Conservation (phyloP, 129 eudicot genomes). For the Sambucus nigra region DNA sequence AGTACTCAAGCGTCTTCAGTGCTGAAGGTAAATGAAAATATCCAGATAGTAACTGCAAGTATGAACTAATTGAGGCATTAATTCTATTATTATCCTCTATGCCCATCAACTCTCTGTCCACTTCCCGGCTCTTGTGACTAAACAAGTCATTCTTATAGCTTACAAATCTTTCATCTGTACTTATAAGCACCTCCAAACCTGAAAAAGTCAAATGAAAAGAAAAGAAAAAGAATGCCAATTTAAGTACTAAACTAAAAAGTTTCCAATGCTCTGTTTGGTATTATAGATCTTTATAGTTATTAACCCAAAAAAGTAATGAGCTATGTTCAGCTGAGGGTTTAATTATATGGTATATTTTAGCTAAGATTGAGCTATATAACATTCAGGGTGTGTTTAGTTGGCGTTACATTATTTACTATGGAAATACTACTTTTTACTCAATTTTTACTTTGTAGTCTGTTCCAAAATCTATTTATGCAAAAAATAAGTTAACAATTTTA, state of each 20-base stretch:
- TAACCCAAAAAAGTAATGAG: no score
- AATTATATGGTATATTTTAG: no score
- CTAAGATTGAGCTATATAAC: no score
- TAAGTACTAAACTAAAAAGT: no score
- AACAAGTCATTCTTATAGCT: slow-evolving; percentile 70
- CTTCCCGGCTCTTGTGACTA: slow-evolving; percentile 56
- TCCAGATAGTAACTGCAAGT: slow-evolving; percentile 69
- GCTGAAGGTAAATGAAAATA: slow-evolving; percentile 49
- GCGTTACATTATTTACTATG: no score
- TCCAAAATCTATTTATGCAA: no score
- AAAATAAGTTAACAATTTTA: not conserved
- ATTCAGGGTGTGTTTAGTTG: no score
- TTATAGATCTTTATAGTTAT: no score
- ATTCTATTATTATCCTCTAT: slow-evolving; percentile 59
- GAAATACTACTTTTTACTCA: no score
- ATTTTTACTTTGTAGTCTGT: no score
- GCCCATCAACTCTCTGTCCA: slow-evolving; percentile 71
- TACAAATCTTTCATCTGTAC: slow-evolving; percentile 48
- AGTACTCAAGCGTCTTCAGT: slow-evolving; percentile 67
- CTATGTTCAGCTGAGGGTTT: no score
- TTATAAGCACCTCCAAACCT: slow-evolving; percentile 76
- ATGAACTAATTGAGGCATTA: slow-evolving; percentile 47
- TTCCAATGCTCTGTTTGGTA: no score
- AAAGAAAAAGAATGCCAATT: not conserved
- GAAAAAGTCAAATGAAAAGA: slow-evolving; percentile 2